Base-by-base conservation (phyloP, 2,329 filamentous ascomycete genomes). In the Colletotrichum trifolii region DNA sequence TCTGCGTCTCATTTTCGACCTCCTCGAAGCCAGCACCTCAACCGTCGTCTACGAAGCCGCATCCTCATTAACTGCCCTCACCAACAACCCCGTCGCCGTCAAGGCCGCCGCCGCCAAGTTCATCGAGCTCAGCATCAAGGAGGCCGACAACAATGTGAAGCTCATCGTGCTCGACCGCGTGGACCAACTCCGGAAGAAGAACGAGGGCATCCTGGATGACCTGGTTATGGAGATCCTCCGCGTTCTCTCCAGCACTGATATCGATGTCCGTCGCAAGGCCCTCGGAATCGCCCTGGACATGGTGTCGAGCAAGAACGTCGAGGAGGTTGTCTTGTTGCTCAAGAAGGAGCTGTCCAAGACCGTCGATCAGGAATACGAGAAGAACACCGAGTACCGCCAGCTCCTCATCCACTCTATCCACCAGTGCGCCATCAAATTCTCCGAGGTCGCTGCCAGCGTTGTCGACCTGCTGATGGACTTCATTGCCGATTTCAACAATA, bases 301-400 rank as follows among this genome's bases (percentile, higher is more conserved):
- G 96, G 93, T 99, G 6, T 96, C 95, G 0, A 97, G 94, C 86
- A 97, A 97, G 82, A 99, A 99, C 70, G 94, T 99, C 7, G 96
- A 98, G 76, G 96, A 99, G 74, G 96, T 99, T 12, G 92, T 99
- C 25, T 87, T 98, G 73, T 85, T 99, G 1, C 84, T 99, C 66
- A 99, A 99, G 84, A 99, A 99, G 78, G 96, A 99, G 76, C 87
- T 99, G 35, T 90, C 93, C 68, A 99, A 98, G 85, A 99, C 96
- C 0, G 93, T 98, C 47, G 94, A 99, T 73, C 94, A 98, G 78
- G 94, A 97, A 78, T 98, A 97, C 80, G 96, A 99, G 83, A 98
- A 98, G 88, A 97, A 96, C 79, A 89, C 89, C 75, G 94, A 97
- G 79, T 97, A 97, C 79, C 91, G 96, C 71, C 94, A 96, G 73